A percentile compares a stretch with the other conserved stretches of the same genome.
Conservation (phyloP, 2,329 filamentous ascomycete species). For the Aureobasidium pullulans region DNA sequence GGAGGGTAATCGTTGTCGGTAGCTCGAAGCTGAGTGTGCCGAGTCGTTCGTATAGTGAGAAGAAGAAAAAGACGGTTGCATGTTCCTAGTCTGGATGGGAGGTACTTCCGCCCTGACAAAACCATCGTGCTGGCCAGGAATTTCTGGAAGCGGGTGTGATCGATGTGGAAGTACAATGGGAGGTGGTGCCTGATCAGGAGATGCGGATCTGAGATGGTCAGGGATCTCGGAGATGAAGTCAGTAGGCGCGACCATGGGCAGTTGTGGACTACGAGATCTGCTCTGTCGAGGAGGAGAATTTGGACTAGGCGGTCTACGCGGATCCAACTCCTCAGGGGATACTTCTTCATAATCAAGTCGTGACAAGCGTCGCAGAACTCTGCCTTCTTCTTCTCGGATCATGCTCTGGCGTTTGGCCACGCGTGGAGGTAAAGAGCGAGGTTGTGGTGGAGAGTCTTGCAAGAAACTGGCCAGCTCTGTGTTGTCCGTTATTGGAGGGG, state of each 20-base stretch:
- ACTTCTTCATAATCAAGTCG: neutral
- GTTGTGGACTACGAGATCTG: slow-evolving; percentile 3
- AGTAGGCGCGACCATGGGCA: neutral
- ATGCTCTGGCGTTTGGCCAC: neutral
- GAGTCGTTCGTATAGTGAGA: neutral
- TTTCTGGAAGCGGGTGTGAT: neutral
- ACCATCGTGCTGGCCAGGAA: neutral
- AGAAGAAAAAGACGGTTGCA: neutral
- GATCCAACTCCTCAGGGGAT: neutral
- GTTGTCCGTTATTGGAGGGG: neutral
- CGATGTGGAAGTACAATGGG: neutral
- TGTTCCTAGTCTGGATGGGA: neutral
- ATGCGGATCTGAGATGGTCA: neutral
- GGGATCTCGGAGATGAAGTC: neutral
- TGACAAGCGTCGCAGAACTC: slow-evolving; percentile 3
- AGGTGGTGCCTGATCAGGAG: neutral
- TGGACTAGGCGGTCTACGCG: neutral
- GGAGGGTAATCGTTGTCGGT: neutral
- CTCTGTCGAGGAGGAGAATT: neutral
- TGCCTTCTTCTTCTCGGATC: slow-evolving; percentile 2
- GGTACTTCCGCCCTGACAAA: neutral
- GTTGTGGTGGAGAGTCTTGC: slow-evolving; percentile 2
- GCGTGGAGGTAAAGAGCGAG: neutral
- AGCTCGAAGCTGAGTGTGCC: neutral
- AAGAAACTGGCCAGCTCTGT: neutral